Conservation (phyloP, 2,329 filamentous ascomycete genomes). For the Mycogone perniciosa region DNA sequence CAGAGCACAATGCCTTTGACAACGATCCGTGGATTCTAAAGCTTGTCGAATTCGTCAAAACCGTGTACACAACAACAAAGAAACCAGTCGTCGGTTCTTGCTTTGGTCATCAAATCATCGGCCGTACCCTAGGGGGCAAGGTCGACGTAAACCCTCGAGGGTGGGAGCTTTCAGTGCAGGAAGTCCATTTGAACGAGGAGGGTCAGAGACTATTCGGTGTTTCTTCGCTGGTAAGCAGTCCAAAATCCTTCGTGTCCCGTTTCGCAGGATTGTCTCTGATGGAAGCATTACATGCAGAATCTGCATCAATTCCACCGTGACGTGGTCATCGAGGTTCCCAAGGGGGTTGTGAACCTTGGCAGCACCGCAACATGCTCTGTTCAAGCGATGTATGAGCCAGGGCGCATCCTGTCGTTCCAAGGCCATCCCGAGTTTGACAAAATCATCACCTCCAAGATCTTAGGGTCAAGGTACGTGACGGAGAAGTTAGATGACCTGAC, state of each 20-base stretch:
- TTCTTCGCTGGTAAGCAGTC: constrained; percentile 18
- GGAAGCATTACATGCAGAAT: constrained; percentile 14
- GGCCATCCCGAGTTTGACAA: constrained; percentile 38
- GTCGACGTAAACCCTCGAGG: constrained; percentile 31
- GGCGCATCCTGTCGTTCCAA: constrained; percentile 33
- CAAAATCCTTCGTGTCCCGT: too few relatives aligned
- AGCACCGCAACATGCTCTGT: constrained; percentile 31
- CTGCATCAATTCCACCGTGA: constrained; percentile 42
- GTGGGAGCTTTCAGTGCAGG: constrained; percentile 37
- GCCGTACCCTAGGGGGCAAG: constrained; percentile 32
- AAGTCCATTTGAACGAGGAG: constrained; percentile 30
- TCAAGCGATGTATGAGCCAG: constrained; percentile 34
- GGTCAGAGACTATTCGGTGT: constrained; percentile 31
- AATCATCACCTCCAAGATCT: constrained; percentile 29
- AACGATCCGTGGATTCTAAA: constrained; percentile 36
- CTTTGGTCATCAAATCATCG: constrained; percentile 42
- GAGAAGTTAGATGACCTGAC: constrained; percentile 22
- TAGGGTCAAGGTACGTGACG: constrained; percentile 22
- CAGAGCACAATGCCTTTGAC: constrained; percentile 31
- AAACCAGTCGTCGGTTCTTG: constrained; percentile 38
- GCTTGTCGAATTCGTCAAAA: constrained; percentile 30
- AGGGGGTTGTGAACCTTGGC: constrained; percentile 31
- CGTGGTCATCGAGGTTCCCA: constrained; percentile 32
- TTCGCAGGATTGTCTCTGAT: neutral
- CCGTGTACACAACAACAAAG: constrained; percentile 20